Percentiles rank a stretch among this genome's conserved stretches.
Conservation (phyloP, 495 filamentous ascomycete species). For the Podospora sp. region DNA sequence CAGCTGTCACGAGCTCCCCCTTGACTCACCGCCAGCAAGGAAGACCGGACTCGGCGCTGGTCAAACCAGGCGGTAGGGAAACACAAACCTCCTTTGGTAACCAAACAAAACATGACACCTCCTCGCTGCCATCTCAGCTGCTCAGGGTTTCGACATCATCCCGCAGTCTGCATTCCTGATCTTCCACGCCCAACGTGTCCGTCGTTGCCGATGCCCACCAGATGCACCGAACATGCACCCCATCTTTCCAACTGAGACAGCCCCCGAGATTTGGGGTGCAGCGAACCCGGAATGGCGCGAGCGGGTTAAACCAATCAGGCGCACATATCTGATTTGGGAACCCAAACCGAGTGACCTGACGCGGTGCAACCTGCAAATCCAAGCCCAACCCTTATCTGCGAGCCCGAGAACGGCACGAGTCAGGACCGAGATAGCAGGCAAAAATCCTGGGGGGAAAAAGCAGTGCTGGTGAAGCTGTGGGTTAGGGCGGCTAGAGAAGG, state of each 20-base stretch:
- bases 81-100: not conserved
- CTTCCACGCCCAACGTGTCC: not conserved
- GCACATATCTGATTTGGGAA: not conserved
- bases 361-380: not conserved
- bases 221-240: not conserved
- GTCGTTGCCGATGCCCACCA: not conserved
- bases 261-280: not conserved
- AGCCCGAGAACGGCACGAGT: not conserved
- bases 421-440: not conserved
- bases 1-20: not conserved
- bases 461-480: too few relatives aligned
- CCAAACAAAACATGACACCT: not conserved
- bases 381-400: not conserved
- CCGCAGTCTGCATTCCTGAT: too few relatives aligned
- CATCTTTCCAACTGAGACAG: not conserved
- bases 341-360: not conserved
- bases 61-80: not conserved
- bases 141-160: not conserved
- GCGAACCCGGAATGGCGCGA: not conserved
- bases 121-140: not conserved
- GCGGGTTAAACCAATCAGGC: not conserved
- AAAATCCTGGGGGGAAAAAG: too few relatives aligned
- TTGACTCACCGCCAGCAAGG: not conserved
- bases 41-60: not conserved
- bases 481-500: not conserved